Percentiles rank a stretch among this genome's conserved stretches.
phyloP scores from a whole-genome alignment of 306 rosid species.

The Gastrolobium villosum region DNA sequence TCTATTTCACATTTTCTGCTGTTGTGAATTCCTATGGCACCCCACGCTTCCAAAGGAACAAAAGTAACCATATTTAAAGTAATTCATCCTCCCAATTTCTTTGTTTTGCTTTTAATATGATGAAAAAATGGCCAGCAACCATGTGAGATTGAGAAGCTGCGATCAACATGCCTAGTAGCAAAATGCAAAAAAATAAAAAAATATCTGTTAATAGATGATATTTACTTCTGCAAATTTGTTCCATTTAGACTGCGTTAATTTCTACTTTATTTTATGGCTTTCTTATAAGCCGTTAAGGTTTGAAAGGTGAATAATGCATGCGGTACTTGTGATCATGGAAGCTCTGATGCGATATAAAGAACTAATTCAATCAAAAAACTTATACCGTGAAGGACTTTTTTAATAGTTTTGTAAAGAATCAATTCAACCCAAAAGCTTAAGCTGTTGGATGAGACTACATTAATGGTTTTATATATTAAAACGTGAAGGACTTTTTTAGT shows the following conservation, averaged over 20 bases:
- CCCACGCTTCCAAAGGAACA: neutral
- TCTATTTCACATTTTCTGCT: slow-evolving; percentile 2
- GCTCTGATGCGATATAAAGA: no score
- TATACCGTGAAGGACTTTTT: no score
- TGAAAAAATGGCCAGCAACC: slow-evolving; percentile 70
- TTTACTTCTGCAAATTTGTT: neutral
- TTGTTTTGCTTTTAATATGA: slow-evolving; percentile 51
- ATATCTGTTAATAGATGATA: slow-evolving; percentile 14
- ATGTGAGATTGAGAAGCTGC: slow-evolving; percentile 45
- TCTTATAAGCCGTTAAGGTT: no score
- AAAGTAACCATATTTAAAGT: slow-evolving; percentile 14
- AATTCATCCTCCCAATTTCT: slow-evolving; percentile 48
- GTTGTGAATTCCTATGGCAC: slow-evolving; percentile 4
- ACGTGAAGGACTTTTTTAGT: no score
- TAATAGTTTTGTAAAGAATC: no score
- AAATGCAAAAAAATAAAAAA: slow-evolving; percentile 11
- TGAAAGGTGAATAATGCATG: no score
- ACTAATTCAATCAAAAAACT: no score
- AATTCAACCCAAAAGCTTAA: no score
- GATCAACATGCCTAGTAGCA: slow-evolving; percentile 52
- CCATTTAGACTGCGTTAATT: neutral
- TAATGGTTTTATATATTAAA: no score
- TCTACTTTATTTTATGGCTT: neutral
- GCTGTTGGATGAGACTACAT: no score
- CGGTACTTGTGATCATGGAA: no score